Evolutionary conservation across 2,329 filamentous ascomycete genomes (phyloP), one percentile per base, ranked within the genome.

Genomic region (Dothidotthia symphoricarpi): DNA sequence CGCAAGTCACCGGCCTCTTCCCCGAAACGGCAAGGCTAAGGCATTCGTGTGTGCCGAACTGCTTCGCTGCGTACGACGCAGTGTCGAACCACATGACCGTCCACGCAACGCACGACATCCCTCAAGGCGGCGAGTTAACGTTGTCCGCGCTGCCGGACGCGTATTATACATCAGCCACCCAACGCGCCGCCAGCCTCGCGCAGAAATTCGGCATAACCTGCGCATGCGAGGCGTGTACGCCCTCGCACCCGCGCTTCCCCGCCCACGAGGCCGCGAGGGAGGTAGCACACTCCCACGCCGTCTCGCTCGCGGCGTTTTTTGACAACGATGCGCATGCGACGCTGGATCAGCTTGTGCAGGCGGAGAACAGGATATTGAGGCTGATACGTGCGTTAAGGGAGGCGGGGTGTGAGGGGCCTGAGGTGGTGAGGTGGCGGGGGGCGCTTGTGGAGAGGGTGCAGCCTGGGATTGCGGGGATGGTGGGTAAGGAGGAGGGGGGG

Each of bases 21-120:
- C 46, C 59, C 6, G 32, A 56, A 16, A 55, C 59, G 15, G 55
- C 51, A 4, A 49, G 55, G n/a, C 50, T 70, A 25, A 67, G 68
- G 11, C 51, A 54, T 27, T 48, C 44, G 2, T 54, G 51, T 17
- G 37, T 50, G 4, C 51, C 51, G 3, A 54, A 54, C 36, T 48
- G 46, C 42, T 43, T 38, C 22, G 32, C 41, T 1, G 29, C 36
- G 19, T 45, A 32, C 33, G 39, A 54, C 16, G 6, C 26, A 12
- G n/a, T 16, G 2, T 31, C n/a, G 13, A 28, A 32, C n/a, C 24
- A 17, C 8, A 45, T 50, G 35, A 48, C 41, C 3, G 42, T 54
- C 3, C 49, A 54, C 15, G 34, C 42, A 2, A 42, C 32, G 1
- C 22, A 32, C 1, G 28, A 36, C 19, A 36, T 52, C n/a, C 12